Percentiles rank a stretch among this genome's conserved stretches.
These are phyloP conservation scores for Populus hybrid DNA, from an alignment of 441 rosid genomes.

Conservation along the genomic window DNA sequence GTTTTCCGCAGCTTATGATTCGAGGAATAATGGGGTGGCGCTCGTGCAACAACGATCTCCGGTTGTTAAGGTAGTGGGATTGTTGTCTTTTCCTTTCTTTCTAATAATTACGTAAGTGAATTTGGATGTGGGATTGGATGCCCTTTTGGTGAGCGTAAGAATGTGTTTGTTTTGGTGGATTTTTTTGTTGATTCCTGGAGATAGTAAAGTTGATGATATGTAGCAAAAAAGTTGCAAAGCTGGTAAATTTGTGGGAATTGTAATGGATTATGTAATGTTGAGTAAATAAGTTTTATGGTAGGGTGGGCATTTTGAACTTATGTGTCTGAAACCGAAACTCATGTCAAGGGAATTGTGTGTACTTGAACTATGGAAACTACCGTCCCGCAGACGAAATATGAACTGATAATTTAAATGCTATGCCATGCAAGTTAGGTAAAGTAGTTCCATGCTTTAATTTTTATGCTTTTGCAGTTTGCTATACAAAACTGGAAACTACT, in stretches of 20 bases:
- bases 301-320: background rate
- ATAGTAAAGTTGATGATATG: background rate
- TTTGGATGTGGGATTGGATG: background rate
- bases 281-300: background rate
- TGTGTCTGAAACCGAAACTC: background rate
- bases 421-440: background rate
- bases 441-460: background rate
- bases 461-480: background rate
- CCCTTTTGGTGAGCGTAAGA: background rate
- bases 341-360: background rate
- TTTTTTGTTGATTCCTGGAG: background rate
- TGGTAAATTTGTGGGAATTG: background rate
- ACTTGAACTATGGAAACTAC: background rate
- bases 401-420: background rate
- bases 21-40: constrained; percentile 40
- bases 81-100: background rate
- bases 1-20: constrained; percentile 54
- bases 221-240: background rate
- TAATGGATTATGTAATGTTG: background rate
- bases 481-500: background rate
- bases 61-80: constrained; percentile 47
- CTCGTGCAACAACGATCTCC: constrained; percentile 87
- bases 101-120: background rate
- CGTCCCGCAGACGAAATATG: background rate
- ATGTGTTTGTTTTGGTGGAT: background rate